A percentile compares a stretch with the other conserved stretches of the same genome.
Conservation (phyloP, 108 stramenopile species). For the Discostella pseudostelligera region DNA sequence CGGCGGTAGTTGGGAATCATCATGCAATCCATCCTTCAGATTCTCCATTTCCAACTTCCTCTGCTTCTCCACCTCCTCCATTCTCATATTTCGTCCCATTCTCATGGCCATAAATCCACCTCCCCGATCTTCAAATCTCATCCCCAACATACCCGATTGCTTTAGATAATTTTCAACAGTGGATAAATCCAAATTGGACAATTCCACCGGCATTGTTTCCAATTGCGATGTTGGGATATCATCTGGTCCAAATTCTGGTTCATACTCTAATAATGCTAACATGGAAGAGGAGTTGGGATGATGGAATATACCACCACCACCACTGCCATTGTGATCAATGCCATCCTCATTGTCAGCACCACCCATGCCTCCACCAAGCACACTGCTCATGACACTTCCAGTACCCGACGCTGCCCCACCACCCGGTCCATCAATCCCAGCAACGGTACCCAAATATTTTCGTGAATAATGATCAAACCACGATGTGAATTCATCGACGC, state of each 20-base stretch:
- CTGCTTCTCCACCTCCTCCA: neutral
- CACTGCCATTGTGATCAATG: conserved; percentile 18
- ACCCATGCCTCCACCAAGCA: conserved; percentile 12
- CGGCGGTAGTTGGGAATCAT: neutral
- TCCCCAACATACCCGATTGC: conserved; percentile 40
- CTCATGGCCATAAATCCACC: conserved; percentile 42
- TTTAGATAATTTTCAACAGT: conserved; percentile 41
- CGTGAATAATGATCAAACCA: conserved; percentile 52
- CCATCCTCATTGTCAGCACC: conserved; percentile 9
- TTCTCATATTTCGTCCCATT: conserved; percentile 2
- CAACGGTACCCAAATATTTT: conserved; percentile 39
- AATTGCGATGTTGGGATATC: conserved; percentile 40
- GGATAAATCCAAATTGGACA: conserved; percentile 34
- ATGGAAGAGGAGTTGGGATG: neutral
- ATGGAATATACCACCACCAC: neutral
- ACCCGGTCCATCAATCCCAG: conserved; percentile 34
- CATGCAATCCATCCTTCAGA: neutral
- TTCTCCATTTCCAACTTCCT: neutral
- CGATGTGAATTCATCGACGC: conserved; percentile 39
- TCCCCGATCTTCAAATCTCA: conserved; percentile 53
- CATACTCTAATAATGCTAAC: conserved; percentile 36
- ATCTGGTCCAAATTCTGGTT: conserved; percentile 44
- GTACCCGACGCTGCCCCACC: too few species aligned
- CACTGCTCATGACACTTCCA: too few species aligned
- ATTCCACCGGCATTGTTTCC: conserved; percentile 41